Percentiles rank a stretch among this genome's conserved stretches.
Evolutionary conservation across 257 asterid genomes (phyloP).

Genomic region (Linderniella brevidens): DNA sequence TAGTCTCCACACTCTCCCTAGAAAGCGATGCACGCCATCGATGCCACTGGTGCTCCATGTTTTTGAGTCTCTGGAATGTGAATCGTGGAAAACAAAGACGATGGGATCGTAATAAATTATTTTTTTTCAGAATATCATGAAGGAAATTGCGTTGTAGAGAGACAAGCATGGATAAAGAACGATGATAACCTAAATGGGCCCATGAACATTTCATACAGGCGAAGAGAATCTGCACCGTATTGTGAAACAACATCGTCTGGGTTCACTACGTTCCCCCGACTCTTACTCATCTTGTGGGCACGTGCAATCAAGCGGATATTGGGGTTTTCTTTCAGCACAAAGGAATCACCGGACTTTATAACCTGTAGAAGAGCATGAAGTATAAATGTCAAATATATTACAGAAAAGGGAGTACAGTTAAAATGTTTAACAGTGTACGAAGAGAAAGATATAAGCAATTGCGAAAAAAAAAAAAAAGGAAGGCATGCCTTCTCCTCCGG

Average conservation of each 20-base stretch:
- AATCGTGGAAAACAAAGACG: slow-evolving; percentile 6
- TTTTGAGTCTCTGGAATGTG: slow-evolving; percentile 63
- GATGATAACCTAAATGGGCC: slow-evolving; percentile 72
- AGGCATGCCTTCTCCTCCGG: slow-evolving; percentile 56
- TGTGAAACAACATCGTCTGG: slow-evolving; percentile 89
- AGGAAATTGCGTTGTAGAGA: too few species aligned
- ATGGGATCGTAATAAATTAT: slow-evolving; percentile 6
- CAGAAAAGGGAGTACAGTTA: background rate
- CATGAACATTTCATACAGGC: slow-evolving; percentile 98
- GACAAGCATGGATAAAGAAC: too few species aligned
- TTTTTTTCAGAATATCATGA: background rate
- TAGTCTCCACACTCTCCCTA: slow-evolving; percentile 90
- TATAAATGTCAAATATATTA: background rate
- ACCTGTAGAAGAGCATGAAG: slow-evolving; percentile 22
- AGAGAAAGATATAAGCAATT: background rate
- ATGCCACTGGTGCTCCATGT: slow-evolving; percentile 97
- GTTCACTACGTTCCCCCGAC: slow-evolving; percentile 90
- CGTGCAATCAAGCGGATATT: slow-evolving; percentile 60
- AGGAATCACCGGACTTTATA: slow-evolving; percentile 59
- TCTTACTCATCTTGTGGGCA: slow-evolving; percentile 94
- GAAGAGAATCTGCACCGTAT: slow-evolving; percentile 96
- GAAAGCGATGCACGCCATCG: slow-evolving; percentile 91
- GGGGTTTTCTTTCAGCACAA: slow-evolving; percentile 70
- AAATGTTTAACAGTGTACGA: background rate
- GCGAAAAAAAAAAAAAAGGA: background rate